Evolutionary conservation across 345 rosid genomes (phyloP).

Genomic region (Populus pruinosa): DNA sequence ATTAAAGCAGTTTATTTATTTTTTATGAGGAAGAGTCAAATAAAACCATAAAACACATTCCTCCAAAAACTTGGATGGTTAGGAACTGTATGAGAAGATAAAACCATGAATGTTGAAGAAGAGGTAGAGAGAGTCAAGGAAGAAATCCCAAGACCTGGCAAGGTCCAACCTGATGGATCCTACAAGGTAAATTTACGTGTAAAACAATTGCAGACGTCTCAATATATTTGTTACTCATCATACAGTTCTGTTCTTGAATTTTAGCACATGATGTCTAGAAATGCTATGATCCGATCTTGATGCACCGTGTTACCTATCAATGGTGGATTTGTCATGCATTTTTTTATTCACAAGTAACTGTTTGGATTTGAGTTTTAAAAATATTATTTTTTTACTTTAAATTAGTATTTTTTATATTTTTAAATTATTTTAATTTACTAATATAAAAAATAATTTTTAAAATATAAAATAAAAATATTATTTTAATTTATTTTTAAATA

Average conservation of each 20-base stretch:
- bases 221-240: no score
- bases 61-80: not conserved
- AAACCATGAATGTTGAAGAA: conserved; percentile 80
- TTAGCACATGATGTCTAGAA: not conserved
- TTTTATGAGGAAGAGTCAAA: not conserved
- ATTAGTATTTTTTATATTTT: no score
- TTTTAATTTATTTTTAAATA: no score
- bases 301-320: not conserved
- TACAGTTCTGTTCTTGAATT: not conserved
- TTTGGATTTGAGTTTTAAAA: no score
- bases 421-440: not conserved
- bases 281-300: not conserved
- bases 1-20: no score
- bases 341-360: no score
- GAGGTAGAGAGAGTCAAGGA: conserved; percentile 77
- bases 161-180: conserved; percentile 76
- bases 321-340: conserved; percentile 6
- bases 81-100: not conserved
- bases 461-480: no score
- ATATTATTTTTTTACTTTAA: no score
- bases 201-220: not conserved
- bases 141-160: conserved; percentile 82
- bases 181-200: conserved; percentile 51
- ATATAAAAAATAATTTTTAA: no score
- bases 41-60: not conserved